Conservation (phyloP, 176 grass and related monocot genomes). For the Bothriochloa decipiens region DNA sequence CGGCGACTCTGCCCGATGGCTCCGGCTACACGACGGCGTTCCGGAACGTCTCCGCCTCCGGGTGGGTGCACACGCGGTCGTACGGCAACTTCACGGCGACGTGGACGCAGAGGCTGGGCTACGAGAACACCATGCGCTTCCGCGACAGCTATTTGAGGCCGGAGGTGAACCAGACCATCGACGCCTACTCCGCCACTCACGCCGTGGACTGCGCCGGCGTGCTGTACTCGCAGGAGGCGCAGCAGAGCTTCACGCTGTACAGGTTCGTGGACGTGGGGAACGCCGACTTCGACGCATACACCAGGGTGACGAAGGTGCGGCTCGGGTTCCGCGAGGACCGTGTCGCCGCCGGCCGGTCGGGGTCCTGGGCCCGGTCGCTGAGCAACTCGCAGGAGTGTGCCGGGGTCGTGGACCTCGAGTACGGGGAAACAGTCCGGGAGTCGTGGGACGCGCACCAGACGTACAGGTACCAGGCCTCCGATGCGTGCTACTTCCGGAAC, state of each 20-base stretch:
- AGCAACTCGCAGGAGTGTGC: slow-evolving; percentile 6
- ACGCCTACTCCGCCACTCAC: slow-evolving; percentile 52
- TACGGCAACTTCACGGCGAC: slow-evolving; percentile 70
- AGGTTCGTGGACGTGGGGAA: slow-evolving; percentile 49
- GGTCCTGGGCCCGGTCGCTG: neutral
- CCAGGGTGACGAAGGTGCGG: slow-evolving; percentile 31
- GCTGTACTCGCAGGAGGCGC: slow-evolving; percentile 62
- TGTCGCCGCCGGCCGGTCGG: neutral
- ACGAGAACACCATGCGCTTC: slow-evolving; percentile 55
- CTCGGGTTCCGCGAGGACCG: slow-evolving; percentile 49
- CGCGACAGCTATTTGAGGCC: neutral
- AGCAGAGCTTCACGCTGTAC: slow-evolving; percentile 62
- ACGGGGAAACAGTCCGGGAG: neutral
- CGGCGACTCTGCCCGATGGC: neutral
- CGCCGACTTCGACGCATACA: slow-evolving; percentile 39
- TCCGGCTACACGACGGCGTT: slow-evolving; percentile 28
- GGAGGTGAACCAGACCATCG: slow-evolving; percentile 71
- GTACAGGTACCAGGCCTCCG: slow-evolving; percentile 23
- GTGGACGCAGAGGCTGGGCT: slow-evolving; percentile 60
- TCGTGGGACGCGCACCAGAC: slow-evolving; percentile 11
- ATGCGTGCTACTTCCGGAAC: slow-evolving; percentile 63
- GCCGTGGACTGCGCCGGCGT: slow-evolving; percentile 44
- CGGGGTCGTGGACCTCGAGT: neutral
- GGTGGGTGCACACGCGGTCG: slow-evolving; percentile 72
- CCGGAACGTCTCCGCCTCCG: slow-evolving; percentile 49